Conservation (phyloP, 139 green algal genomes). For the Chlamydomonas applanata region DNA sequence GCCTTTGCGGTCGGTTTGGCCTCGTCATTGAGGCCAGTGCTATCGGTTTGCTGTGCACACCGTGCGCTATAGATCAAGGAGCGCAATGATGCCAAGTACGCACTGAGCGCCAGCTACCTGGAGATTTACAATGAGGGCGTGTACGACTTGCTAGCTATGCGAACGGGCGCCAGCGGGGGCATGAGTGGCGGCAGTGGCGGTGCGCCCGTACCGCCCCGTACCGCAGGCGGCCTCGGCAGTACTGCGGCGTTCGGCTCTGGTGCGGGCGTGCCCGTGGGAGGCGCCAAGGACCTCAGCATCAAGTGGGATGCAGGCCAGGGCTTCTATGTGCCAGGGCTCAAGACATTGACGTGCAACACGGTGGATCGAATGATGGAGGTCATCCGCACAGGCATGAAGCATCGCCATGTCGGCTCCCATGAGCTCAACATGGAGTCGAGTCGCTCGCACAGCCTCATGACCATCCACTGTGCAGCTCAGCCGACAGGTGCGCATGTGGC, state of each 20-base stretch:
- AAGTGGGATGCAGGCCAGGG: slow-evolving; percentile 76
- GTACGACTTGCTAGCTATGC: slow-evolving; percentile 72
- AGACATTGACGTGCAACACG: slow-evolving; percentile 28
- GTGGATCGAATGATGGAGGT: slow-evolving; percentile 46
- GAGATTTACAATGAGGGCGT: slow-evolving; percentile 93
- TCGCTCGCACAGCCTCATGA: slow-evolving; percentile 85
- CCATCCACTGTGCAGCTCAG: slow-evolving; percentile 65
- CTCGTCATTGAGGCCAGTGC: too few species aligned
- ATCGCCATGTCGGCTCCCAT: slow-evolving; percentile 78
- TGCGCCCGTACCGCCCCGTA: neutral
- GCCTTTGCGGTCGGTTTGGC: too few species aligned
- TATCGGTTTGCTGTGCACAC: neutral
- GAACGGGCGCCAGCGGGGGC: neutral
- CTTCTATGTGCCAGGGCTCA: slow-evolving; percentile 77
- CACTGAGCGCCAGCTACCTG: slow-evolving; percentile 65
- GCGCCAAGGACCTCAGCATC: slow-evolving; percentile 59
- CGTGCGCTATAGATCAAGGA: slow-evolving; percentile 20
- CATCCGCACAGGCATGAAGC: slow-evolving; percentile 67
- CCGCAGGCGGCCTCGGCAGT: neutral
- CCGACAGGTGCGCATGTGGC: slow-evolving; percentile 17
- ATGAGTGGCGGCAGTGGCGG: neutral
- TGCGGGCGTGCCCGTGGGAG: neutral
- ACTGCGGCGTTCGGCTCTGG: neutral
- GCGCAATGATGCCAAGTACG: slow-evolving; percentile 36
- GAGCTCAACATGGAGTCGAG: slow-evolving; percentile 83